Conservation (phyloP, 2,329 filamentous ascomycete species). For the Diplodia sapinea region DNA sequence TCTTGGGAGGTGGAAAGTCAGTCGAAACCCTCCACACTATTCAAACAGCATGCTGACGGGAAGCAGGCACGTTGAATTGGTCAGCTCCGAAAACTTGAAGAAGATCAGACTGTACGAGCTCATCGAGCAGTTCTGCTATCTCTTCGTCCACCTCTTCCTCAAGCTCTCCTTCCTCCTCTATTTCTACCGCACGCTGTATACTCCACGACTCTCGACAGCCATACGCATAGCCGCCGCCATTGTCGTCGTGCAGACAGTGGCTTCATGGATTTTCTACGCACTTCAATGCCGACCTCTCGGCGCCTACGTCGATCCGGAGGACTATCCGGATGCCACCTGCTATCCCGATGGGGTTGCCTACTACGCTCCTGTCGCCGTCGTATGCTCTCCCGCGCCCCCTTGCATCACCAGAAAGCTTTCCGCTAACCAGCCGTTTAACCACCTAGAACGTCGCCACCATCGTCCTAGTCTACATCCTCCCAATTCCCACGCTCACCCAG, state of each 20-base stretch:
- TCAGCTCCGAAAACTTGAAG: constrained; percentile 1
- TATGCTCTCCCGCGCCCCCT: neutral
- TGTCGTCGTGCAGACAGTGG: neutral
- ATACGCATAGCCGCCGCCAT: constrained; percentile 6
- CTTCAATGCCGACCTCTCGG: constrained; percentile 24
- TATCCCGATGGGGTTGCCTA: neutral
- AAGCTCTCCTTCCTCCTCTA: constrained; percentile 28
- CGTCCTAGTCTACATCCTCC: constrained; percentile 28
- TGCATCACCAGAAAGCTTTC: neutral
- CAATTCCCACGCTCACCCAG: constrained; percentile 5
- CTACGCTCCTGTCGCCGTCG: constrained; percentile 8
- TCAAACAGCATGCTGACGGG: neutral
- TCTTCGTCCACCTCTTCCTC: constrained; percentile 24
- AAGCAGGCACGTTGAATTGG: neutral
- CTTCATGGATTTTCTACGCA: constrained; percentile 6
- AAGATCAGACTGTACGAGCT: constrained; percentile 20
- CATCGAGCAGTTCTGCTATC: constrained; percentile 26
- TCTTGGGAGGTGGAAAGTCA: constrained; percentile 14
- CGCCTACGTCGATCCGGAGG: constrained; percentile 7
- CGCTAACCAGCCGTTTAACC: neutral
- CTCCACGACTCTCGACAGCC: neutral
- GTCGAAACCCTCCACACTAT: neutral
- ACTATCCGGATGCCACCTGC: constrained; percentile 19
- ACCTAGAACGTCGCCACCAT: constrained; percentile 19
- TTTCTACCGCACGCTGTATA: constrained; percentile 5